These are phyloP conservation scores for Cardamine resedifolia DNA, from an alignment of 345 rosid species.

Conservation along the genomic window DNA sequence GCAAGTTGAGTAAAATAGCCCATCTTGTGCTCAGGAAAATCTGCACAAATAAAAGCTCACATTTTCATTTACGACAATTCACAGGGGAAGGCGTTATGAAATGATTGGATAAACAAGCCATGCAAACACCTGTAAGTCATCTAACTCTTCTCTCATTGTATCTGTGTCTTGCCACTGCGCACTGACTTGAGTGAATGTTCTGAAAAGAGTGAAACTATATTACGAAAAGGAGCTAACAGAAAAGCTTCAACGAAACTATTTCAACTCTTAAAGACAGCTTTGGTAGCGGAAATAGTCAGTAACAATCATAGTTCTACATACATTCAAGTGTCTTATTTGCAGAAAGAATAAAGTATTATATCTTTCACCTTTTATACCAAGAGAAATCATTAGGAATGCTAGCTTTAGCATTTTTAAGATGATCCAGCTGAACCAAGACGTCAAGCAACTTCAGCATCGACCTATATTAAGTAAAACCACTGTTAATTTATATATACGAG, in stretches of 20 bases:
- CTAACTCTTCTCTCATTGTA: constrained; percentile 96
- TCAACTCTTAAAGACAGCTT: constrained; percentile 8
- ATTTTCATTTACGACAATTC: neutral
- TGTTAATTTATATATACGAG: constrained; percentile 9
- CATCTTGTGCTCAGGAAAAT: constrained; percentile 97
- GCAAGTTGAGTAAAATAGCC: constrained; percentile 96
- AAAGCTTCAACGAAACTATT: neutral
- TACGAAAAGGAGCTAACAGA: constrained; percentile 16
- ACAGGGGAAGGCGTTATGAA: neutral
- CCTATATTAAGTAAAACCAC: constrained; percentile 48
- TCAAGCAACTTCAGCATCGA: constrained; percentile 95
- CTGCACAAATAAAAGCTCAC: constrained; percentile 47
- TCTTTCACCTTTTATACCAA: constrained; percentile 90
- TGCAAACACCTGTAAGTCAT: constrained; percentile 81
- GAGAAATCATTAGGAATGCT: constrained; percentile 99
- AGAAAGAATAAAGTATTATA: neutral
- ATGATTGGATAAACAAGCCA: constrained; percentile 18
- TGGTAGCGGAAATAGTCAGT: neutral
- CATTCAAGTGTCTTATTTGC: neutral
- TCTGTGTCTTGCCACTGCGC: constrained; percentile 99
- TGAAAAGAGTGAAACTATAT: constrained; percentile 33
- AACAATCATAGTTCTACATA: neutral
- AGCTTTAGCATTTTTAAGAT: constrained; percentile 98
- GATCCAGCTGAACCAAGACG: constrained; percentile 97
- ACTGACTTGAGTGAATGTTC: constrained; percentile 99